A percentile compares a stretch with the other conserved stretches of the same genome.
phyloP scores from a whole-genome alignment of 352 stramenopile species.

The Nothophytophthora sp. region DNA sequence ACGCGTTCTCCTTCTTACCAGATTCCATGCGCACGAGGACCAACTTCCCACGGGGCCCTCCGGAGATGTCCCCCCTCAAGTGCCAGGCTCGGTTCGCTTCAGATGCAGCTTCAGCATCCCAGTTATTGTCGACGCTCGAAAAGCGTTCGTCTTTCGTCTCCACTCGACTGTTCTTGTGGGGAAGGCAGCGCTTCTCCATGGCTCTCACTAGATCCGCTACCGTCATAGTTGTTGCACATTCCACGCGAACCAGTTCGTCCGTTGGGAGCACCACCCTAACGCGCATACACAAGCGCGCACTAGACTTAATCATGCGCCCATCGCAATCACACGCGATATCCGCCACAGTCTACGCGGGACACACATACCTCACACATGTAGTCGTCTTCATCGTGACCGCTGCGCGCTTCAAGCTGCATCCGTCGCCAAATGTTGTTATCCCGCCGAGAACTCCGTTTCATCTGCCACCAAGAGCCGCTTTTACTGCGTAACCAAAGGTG shows the following conservation, averaged over 20 bases:
- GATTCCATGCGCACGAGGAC: slow-evolving; percentile 21
- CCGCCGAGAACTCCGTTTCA: slow-evolving; percentile 16
- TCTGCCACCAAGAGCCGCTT: slow-evolving; percentile 1
- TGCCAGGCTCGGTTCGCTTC: slow-evolving; percentile 9
- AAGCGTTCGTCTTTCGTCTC: slow-evolving; percentile 1
- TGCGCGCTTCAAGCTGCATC: background rate
- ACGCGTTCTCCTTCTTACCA: slow-evolving; percentile 4
- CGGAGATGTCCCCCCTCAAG: slow-evolving; percentile 2
- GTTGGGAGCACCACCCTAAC: slow-evolving; percentile 37
- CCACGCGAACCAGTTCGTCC: slow-evolving; percentile 34
- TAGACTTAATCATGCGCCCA: too few relatives aligned
- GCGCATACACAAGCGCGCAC: too few relatives aligned
- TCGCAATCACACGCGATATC: too few relatives aligned
- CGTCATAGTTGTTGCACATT: slow-evolving; percentile 27
- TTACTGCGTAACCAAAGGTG: slow-evolving; percentile 2
- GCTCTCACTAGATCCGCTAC: slow-evolving; percentile 18
- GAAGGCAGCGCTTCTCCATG: slow-evolving; percentile 14
- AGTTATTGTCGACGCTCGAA: slow-evolving; percentile 11
- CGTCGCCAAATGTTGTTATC: slow-evolving; percentile 10
- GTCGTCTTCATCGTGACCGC: slow-evolving; percentile 24
- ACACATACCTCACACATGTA: slow-evolving; percentile 32
- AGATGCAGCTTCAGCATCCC: slow-evolving; percentile 8
- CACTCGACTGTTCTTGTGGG: slow-evolving; percentile 7
- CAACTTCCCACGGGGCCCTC: slow-evolving; percentile 8
- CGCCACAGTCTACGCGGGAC: too few relatives aligned